Evolutionary conservation across 192 early-diverging fungal species (phyloP).

Genomic region (Rhizophagus sp.): DNA sequence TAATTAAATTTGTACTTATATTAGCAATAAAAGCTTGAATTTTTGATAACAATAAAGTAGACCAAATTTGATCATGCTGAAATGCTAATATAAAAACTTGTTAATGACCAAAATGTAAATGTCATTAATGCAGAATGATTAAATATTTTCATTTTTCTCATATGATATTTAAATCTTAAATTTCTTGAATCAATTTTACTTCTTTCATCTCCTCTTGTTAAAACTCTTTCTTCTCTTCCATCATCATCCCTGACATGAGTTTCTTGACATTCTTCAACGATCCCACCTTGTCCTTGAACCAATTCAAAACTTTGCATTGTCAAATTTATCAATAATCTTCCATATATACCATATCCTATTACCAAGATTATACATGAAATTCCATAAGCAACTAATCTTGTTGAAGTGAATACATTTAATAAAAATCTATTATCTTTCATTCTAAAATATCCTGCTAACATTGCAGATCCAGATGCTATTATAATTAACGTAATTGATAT

Average conservation of each 20-base stretch:
- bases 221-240: background rate
- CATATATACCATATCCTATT: constrained; percentile 7
- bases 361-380: background rate
- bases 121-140: background rate
- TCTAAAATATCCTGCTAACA: background rate
- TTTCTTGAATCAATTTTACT: background rate
- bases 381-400: background rate
- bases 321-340: constrained; percentile 6
- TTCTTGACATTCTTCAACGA: background rate
- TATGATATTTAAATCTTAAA: constrained; percentile 4
- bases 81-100: background rate
- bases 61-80: background rate
- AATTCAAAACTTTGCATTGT: constrained; percentile 7
- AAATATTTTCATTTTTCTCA: background rate
- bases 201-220: background rate
- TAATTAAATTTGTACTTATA: background rate
- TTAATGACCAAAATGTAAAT: background rate
- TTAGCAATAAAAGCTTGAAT: constrained; percentile 1
- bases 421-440: constrained; percentile 7
- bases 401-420: background rate
- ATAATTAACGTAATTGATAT: background rate
- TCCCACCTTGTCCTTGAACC: background rate
- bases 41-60: background rate
- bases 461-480: background rate
- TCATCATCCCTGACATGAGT: background rate